Conservation (phyloP, 2,329 filamentous ascomycete species). For the Erysiphe neolycopersici region DNA sequence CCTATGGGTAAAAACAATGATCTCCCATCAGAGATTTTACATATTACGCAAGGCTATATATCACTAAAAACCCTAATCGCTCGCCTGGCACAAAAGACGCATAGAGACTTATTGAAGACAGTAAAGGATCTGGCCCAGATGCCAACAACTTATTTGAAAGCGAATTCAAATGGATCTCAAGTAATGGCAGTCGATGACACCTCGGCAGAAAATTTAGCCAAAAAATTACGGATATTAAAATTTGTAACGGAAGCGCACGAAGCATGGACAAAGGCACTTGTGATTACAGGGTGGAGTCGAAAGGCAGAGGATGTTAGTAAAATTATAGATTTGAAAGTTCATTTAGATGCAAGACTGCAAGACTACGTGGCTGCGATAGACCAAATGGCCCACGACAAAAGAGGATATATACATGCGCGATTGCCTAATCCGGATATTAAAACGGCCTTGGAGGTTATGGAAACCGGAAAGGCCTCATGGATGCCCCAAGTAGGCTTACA, state of each 20-base stretch:
- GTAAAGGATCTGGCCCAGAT: slow-evolving; percentile 44
- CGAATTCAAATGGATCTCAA: slow-evolving; percentile 24
- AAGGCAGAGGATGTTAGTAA: slow-evolving; percentile 56
- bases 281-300: slow-evolving; percentile 74
- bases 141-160: slow-evolving; percentile 25
- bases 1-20: slow-evolving; percentile 23
- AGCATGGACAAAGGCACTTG: slow-evolving; percentile 78
- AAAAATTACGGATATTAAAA: slow-evolving; percentile 48
- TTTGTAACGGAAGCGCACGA: slow-evolving; percentile 59
- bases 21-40: slow-evolving; percentile 32
- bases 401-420: slow-evolving; percentile 42
- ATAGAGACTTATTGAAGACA: slow-evolving; percentile 47
- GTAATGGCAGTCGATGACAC: slow-evolving; percentile 23
- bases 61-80: slow-evolving; percentile 49
- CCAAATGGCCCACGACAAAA: slow-evolving; percentile 44
- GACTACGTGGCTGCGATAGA: slow-evolving; percentile 33
- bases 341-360: slow-evolving; percentile 36
- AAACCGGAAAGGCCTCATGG: slow-evolving; percentile 49
- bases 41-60: slow-evolving; percentile 53
- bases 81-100: slow-evolving; percentile 59
- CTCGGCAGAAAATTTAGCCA: slow-evolving; percentile 39
- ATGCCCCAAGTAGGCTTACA: slow-evolving; percentile 42
- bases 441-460: slow-evolving; percentile 64
- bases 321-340: slow-evolving; percentile 63
- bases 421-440: slow-evolving; percentile 75